Percentiles rank a stretch among this genome's conserved stretches.
phyloP scores from a whole-genome alignment of 495 filamentous ascomycete genomes.

The Melanomma pulvis-pyrius region DNA sequence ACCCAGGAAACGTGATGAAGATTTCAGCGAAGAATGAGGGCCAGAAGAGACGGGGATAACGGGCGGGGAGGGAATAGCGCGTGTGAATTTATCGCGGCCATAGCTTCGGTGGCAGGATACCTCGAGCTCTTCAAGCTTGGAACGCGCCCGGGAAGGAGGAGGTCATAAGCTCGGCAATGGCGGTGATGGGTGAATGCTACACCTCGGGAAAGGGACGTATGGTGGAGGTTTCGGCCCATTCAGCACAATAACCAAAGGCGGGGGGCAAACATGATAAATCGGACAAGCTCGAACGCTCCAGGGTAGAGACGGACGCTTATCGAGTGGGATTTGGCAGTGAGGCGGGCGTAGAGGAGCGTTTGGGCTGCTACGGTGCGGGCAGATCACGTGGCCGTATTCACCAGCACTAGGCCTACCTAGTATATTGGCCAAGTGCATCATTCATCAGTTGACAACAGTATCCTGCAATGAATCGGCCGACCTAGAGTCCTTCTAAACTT shows the following conservation, averaged over 20 bases:
- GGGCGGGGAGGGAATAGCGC: not conserved
- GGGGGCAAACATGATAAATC: too few relatives aligned
- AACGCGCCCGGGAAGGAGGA: conserved; percentile 2
- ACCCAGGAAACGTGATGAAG: conserved; percentile 30
- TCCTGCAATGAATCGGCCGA: not conserved
- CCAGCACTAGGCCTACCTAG: not conserved
- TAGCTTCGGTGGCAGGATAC: not conserved
- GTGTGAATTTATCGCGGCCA: conserved; percentile 9
- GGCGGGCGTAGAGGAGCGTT: not conserved
- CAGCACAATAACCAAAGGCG: not conserved
- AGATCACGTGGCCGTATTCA: not conserved
- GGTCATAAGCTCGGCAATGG: conserved; percentile 27
- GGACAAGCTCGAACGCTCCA: not conserved
- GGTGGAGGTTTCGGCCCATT: not conserved
- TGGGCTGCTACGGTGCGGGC: not conserved
- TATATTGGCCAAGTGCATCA: not conserved
- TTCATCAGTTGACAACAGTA: not conserved
- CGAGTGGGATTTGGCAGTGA: too few relatives aligned
- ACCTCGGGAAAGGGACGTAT: conserved; percentile 10
- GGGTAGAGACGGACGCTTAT: too few relatives aligned
- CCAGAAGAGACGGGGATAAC: conserved; percentile 7
- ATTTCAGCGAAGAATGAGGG: conserved; percentile 36
- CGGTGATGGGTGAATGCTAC: not conserved
- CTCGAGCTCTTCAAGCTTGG: not conserved
- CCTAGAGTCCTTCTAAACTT: too few relatives aligned